Percentiles rank a stretch among this genome's conserved stretches.
Evolutionary conservation across 768 basidiomycete genomes (phyloP).

Genomic region (Suillus hirtellus): DNA sequence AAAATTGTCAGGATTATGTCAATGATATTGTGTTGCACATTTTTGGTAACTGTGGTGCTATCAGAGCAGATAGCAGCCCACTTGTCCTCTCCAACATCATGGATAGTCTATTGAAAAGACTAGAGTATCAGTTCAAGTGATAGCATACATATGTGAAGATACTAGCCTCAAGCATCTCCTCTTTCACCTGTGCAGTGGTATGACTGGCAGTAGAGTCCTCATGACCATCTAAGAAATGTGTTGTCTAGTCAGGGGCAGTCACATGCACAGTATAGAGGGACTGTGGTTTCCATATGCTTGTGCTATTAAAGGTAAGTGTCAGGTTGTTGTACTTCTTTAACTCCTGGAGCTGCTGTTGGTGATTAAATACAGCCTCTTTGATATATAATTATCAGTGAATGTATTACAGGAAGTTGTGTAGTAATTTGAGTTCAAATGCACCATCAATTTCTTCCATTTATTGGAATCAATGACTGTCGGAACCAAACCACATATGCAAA

Average conservation of each 20-base stretch:
- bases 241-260: too few species aligned
- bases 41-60: conserved; percentile 5
- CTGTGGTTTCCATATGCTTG: not conserved
- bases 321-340: too few species aligned
- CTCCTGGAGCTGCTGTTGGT: too few species aligned
- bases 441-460: too few species aligned
- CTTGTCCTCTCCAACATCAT: not conserved
- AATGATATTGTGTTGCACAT: conserved; percentile 4
- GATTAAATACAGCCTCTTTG: too few species aligned
- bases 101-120: conserved; percentile 4
- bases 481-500: too few species aligned
- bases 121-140: not conserved
- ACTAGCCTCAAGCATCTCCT: not conserved
- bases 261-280: too few species aligned
- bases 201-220: conserved; percentile 7
- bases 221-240: not conserved
- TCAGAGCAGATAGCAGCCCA: conserved; percentile 10
- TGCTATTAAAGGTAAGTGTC: not conserved
- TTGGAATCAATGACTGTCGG: too few species aligned
- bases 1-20: too few species aligned
- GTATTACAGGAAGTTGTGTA: too few species aligned
- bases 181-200: not conserved
- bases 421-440: too few species aligned
- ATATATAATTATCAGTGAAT: too few species aligned
- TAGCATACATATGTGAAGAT: not conserved